Conservation (phyloP, 1,139 yeast species). For the Meyerozyma guilliermondii region DNA sequence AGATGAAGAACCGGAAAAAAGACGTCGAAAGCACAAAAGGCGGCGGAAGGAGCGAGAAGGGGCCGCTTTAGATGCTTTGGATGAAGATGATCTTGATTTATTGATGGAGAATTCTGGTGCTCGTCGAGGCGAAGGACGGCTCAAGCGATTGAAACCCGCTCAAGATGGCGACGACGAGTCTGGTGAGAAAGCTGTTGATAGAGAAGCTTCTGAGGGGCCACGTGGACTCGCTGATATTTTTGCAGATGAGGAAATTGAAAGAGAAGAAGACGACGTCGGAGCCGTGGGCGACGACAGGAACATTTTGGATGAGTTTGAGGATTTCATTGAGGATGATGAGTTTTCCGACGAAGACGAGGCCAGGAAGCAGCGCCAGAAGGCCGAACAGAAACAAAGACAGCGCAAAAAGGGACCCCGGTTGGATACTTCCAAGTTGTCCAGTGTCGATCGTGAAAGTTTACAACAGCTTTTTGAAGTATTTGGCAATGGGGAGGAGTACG, state of each 20-base stretch:
- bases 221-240: constrained; percentile 69
- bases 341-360: constrained; percentile 84
- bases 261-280: constrained; percentile 21
- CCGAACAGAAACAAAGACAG: constrained; percentile 38
- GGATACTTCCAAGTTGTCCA: constrained; percentile 61
- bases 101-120: constrained; percentile 88
- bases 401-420: constrained; percentile 35
- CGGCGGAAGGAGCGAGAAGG: constrained; percentile 21
- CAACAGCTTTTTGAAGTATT: constrained; percentile 92
- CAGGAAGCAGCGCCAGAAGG: constrained; percentile 24
- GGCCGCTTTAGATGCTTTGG: constrained; percentile 63
- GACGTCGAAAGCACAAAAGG: constrained; percentile 14
- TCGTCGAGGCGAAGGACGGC: constrained; percentile 39
- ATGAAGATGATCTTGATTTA: constrained; percentile 92
- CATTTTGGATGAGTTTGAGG: constrained; percentile 82
- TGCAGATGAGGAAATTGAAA: constrained; percentile 67
- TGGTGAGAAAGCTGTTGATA: constrained; percentile 21
- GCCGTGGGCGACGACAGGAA: constrained; percentile 34
- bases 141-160: constrained; percentile 81
- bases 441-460: constrained; percentile 85
- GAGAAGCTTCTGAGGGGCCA: constrained; percentile 11
- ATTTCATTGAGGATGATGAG: constrained; percentile 95
- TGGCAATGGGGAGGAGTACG: constrained; percentile 96
- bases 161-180: constrained; percentile 30
- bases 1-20: constrained; percentile 47